A percentile compares a stretch with the other conserved stretches of the same genome.
Conservation (phyloP, 2,329 filamentous ascomycete species). For the Fonsecaea monophora region DNA sequence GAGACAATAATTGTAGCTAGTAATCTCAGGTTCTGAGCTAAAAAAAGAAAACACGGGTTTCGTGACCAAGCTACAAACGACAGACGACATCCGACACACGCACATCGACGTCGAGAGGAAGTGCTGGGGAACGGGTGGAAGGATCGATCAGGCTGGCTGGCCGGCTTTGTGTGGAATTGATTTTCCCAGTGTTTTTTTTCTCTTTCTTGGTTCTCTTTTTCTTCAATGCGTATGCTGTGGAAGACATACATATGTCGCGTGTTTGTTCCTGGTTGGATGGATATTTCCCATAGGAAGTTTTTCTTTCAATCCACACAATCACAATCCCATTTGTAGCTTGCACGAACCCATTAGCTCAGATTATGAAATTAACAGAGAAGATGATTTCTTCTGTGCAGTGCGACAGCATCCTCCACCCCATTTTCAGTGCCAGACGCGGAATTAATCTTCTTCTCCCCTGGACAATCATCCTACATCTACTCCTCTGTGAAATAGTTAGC, state of each 20-base stretch:
- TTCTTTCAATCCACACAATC: constrained; percentile 9
- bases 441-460: constrained; percentile 21
- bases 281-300: neutral
- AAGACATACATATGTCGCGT: constrained; percentile 7
- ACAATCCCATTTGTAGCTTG: constrained; percentile 24
- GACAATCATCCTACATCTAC: constrained; percentile 20
- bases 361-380: constrained; percentile 30
- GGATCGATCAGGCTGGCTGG: neutral
- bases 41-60: neutral
- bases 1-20: constrained; percentile 10
- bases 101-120: neutral
- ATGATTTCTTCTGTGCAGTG: constrained; percentile 24
- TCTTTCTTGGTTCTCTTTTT: constrained; percentile 16
- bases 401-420: constrained; percentile 10
- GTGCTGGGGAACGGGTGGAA: no score
- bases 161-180: neutral
- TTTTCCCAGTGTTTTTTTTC: constrained; percentile 3
- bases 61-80: constrained; percentile 13
- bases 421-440: constrained; percentile 17
- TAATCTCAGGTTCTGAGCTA: constrained; percentile 18
- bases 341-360: constrained; percentile 27
- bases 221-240: constrained; percentile 6
- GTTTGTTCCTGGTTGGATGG: constrained; percentile 10
- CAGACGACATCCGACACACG: neutral
- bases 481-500: constrained; percentile 24